Percentiles rank a stretch among this genome's conserved stretches.
These are phyloP conservation scores for Syzygium oleosum DNA, from an alignment of 345 rosid species.

Conservation along the genomic window DNA sequence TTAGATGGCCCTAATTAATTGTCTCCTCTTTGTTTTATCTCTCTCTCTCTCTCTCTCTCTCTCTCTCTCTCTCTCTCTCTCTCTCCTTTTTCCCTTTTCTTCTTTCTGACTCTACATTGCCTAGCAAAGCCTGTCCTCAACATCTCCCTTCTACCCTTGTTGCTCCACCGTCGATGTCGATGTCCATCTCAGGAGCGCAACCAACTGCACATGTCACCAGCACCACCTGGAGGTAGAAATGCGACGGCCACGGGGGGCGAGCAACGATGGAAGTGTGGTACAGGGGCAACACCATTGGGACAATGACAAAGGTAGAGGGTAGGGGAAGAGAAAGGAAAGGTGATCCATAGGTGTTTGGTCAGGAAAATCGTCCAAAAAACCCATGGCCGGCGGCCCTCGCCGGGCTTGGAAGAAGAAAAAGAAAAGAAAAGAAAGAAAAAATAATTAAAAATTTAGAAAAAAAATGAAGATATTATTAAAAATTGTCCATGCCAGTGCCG, in stretches of 20 bases:
- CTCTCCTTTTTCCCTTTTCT: background rate
- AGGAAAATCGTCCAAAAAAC: too few species aligned
- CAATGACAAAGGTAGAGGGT: background rate
- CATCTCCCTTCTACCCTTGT: background rate
- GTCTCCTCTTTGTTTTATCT: background rate
- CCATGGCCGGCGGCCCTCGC: too few species aligned
- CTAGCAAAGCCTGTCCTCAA: background rate
- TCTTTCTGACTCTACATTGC: background rate
- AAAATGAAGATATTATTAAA: too few species aligned
- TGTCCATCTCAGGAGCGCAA: background rate
- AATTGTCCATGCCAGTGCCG: too few species aligned
- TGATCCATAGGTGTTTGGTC: background rate
- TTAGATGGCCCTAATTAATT: background rate
- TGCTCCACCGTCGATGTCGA: background rate
- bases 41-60: too few species aligned
- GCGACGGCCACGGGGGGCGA: background rate
- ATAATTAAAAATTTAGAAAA: too few species aligned
- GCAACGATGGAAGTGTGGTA: background rate
- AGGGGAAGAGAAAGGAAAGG: background rate
- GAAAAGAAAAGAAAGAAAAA: too few species aligned
- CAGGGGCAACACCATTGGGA: background rate
- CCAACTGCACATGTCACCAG: background rate
- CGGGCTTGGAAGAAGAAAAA: too few species aligned
- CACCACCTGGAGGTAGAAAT: background rate
- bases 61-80: too few species aligned